Conservation (phyloP, 768 basidiomycete species). For the Kwoniella heveanensis region DNA sequence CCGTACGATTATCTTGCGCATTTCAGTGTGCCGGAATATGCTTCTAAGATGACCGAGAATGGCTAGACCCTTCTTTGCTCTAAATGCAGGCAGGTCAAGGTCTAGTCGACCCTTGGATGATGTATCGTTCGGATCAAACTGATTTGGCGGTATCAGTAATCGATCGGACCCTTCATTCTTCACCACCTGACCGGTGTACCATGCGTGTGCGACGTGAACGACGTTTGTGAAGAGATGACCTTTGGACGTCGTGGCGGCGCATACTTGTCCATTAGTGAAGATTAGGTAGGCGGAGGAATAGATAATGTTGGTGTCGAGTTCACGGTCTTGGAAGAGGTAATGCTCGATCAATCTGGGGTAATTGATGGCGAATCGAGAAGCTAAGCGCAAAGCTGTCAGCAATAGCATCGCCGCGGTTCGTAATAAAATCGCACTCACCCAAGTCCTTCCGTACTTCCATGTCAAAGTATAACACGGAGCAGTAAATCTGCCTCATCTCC, state of each 20-base stretch:
- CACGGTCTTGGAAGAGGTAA: constrained; percentile 87
- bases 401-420: no score
- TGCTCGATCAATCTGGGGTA: constrained; percentile 86
- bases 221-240: constrained; percentile 75
- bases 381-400: constrained; percentile 57
- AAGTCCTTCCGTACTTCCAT: constrained; percentile 71
- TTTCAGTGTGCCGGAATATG: constrained; percentile 65
- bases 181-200: constrained; percentile 85
- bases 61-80: constrained; percentile 93
- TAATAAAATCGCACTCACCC: constrained; percentile 61
- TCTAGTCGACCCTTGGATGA: constrained; percentile 61
- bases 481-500: constrained; percentile 48
- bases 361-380: constrained; percentile 77
- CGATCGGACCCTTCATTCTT: constrained; percentile 17
- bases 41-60: constrained; percentile 74
- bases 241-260: constrained; percentile 72
- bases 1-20: constrained; percentile 75
- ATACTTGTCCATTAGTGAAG: constrained; percentile 86
- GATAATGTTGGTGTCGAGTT: constrained; percentile 92
- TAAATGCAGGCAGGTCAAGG: constrained; percentile 83
- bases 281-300: constrained; percentile 78
- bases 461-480: constrained; percentile 33
- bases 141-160: constrained; percentile 60
- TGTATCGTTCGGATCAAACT: constrained; percentile 52
- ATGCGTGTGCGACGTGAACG: constrained; percentile 79